phyloP scores from a whole-genome alignment of 78 protist genomes.

The Thecamonas trahens region DNA sequence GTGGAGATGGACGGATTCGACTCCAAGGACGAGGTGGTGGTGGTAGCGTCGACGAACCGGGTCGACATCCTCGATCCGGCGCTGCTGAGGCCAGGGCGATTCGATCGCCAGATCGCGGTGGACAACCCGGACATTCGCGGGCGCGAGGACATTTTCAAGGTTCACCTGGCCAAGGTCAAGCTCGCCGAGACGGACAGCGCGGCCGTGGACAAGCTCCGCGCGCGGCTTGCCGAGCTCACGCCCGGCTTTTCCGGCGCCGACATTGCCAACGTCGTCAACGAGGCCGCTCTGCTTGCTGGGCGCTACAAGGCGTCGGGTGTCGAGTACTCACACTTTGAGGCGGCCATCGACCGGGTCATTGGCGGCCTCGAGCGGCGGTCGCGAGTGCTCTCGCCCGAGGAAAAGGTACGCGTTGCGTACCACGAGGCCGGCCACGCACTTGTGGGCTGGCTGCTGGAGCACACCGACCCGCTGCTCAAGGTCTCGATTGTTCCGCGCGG shows the following conservation, averaged over 20 bases:
- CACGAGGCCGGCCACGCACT: slow-evolving; percentile 85
- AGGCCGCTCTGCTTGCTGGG: slow-evolving; percentile 87
- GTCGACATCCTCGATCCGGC: slow-evolving; percentile 88
- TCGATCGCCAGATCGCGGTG: slow-evolving; percentile 42
- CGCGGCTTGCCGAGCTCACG: slow-evolving; percentile 47
- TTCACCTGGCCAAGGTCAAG: slow-evolving; percentile 64
- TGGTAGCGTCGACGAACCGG: slow-evolving; percentile 87
- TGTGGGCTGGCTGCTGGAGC: slow-evolving; percentile 80
- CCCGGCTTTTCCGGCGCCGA: slow-evolving; percentile 92
- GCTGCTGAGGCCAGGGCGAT: slow-evolving; percentile 89
- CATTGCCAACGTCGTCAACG: slow-evolving; percentile 88
- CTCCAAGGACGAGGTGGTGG: slow-evolving; percentile 67
- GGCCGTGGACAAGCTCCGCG: slow-evolving; percentile 36
- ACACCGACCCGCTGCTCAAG: slow-evolving; percentile 80
- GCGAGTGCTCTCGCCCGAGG: slow-evolving; percentile 20
- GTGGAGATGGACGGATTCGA: slow-evolving; percentile 94
- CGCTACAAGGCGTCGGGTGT: slow-evolving; percentile 41
- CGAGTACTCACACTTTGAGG: slow-evolving; percentile 63
- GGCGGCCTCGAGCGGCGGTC: slow-evolving; percentile 67
- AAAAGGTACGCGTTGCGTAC: slow-evolving; percentile 71
- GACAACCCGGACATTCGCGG: slow-evolving; percentile 79
- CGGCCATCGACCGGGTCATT: slow-evolving; percentile 85
- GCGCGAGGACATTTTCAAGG: slow-evolving; percentile 75
- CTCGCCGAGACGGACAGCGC: slow-evolving; percentile 31
- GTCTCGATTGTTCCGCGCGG: slow-evolving; percentile 92